These are phyloP conservation scores for Phymatotrichopsis omnivora DNA, from an alignment of 2,329 filamentous ascomycete species.

Conservation along the genomic window DNA sequence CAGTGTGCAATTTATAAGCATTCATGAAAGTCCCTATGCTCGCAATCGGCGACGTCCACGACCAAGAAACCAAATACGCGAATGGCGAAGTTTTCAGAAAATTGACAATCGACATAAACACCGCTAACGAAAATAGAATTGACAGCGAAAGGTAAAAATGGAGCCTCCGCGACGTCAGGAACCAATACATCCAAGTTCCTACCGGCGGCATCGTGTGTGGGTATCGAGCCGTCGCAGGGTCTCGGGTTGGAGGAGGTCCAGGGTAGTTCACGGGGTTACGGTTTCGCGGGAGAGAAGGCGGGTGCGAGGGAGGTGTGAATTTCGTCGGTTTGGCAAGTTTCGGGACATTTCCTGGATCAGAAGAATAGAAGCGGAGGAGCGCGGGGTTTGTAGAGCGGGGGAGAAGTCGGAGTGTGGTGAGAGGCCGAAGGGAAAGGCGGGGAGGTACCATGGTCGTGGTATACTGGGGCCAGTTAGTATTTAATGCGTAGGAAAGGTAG, in stretches of 20 bases:
- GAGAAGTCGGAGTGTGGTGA: no score
- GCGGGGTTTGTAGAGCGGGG: no score
- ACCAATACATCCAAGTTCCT: conserved; percentile 73
- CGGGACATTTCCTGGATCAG: no score
- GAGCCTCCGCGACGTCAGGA: conserved; percentile 64
- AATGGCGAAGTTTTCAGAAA: conserved; percentile 72
- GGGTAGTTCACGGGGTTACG: conserved; percentile 55
- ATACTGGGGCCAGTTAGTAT: no score
- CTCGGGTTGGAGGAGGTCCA: conserved; percentile 53
- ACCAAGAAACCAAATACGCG: conserved; percentile 64
- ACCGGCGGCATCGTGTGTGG: conserved; percentile 80
- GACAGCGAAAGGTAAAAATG: conserved; percentile 76
- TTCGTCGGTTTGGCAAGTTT: conserved; percentile 80
- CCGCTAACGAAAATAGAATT: conserved; percentile 57
- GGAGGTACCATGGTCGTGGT: no score
- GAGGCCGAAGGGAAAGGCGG: no score
- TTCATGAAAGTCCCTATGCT: conserved; percentile 56
- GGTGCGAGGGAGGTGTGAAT: conserved; percentile 89
- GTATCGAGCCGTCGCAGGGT: conserved; percentile 67
- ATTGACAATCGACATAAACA: conserved; percentile 65
- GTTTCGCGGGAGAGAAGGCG: conserved; percentile 53
- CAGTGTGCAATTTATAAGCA: conserved; percentile 66
- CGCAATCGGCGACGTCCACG: conserved; percentile 56
- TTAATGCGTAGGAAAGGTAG: no score
- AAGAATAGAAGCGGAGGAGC: no score